phyloP scores from a whole-genome alignment of 2,329 filamentous ascomycete genomes.

The Trichoderma guizhouense region DNA sequence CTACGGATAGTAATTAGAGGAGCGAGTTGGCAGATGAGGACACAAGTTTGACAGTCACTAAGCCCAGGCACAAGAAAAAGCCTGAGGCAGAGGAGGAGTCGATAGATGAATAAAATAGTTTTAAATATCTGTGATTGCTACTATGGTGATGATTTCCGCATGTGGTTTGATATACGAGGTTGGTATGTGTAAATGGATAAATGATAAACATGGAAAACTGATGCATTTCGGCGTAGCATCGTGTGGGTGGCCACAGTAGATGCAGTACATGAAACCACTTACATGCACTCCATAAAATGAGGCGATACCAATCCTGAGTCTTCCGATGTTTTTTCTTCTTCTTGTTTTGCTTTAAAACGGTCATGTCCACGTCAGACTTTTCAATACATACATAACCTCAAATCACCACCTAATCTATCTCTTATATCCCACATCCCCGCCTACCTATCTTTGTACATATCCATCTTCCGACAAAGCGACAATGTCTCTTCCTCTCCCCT shows the following conservation, averaged over 20 bases:
- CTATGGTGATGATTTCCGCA: background rate
- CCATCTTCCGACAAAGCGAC: background rate
- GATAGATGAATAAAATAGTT: slow-evolving; percentile 4
- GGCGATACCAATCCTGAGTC: background rate
- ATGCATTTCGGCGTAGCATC: background rate
- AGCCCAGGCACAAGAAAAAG: background rate
- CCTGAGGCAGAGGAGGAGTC: background rate
- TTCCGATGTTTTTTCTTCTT: background rate
- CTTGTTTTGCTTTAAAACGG: background rate
- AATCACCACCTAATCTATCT: background rate
- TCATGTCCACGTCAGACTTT: background rate
- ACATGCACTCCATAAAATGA: background rate
- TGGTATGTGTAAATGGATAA: background rate
- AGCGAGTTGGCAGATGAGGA: background rate
- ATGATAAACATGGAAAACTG: background rate
- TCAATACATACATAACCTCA: background rate
- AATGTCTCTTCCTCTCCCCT: slow-evolving; percentile 19
- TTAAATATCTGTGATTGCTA: background rate
- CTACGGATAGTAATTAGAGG: slow-evolving; percentile 8
- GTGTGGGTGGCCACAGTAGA: background rate
- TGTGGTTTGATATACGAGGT: background rate
- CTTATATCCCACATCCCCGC: background rate
- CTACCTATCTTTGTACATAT: background rate
- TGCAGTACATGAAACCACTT: background rate
- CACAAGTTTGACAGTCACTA: background rate